Conservation (phyloP, 495 filamentous ascomycete species). For the Penicillium longicatenatum region DNA sequence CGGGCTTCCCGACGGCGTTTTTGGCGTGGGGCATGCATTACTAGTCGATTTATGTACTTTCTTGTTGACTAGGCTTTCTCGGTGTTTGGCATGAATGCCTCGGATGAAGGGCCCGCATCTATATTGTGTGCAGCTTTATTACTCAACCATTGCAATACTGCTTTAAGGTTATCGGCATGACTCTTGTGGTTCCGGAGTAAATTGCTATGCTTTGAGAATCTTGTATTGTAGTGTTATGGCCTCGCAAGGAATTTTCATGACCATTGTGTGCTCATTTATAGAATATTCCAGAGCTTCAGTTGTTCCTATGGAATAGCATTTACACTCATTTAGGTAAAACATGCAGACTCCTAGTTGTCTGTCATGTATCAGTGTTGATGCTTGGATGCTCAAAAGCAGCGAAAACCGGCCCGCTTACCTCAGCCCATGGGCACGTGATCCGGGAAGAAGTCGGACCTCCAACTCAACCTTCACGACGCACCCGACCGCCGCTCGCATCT, state of each 20-base stretch:
- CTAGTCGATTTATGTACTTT: constrained; percentile 9
- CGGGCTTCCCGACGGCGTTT: constrained; percentile 31
- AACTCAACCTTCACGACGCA: constrained; percentile 37
- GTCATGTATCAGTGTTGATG: not conserved
- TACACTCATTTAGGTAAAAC: not conserved
- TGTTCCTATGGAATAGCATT: not conserved
- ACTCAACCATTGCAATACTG: not conserved
- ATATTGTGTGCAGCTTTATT: not conserved
- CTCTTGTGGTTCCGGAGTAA: not conserved
- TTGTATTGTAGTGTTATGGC: not conserved
- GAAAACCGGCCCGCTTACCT: constrained; percentile 16
- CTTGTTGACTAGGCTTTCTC: constrained; percentile 10
- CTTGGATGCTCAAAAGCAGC: not conserved
- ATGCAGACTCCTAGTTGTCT: not conserved
- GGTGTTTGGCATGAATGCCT: constrained; percentile 17
- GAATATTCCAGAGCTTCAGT: not conserved
- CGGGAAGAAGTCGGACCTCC: constrained; percentile 45
- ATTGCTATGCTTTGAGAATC: not conserved
- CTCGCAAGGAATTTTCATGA: not conserved
- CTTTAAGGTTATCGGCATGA: not conserved
- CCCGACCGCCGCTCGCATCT: constrained; percentile 34
- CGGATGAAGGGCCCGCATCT: not conserved
- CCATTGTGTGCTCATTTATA: not conserved
- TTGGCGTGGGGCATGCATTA: constrained; percentile 25
- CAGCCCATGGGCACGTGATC: constrained; percentile 45